Percentiles rank a stretch among this genome's conserved stretches.
These are phyloP conservation scores for Aegilops bicornis DNA, from an alignment of 176 grass and related monocot species.

Conservation along the genomic window DNA sequence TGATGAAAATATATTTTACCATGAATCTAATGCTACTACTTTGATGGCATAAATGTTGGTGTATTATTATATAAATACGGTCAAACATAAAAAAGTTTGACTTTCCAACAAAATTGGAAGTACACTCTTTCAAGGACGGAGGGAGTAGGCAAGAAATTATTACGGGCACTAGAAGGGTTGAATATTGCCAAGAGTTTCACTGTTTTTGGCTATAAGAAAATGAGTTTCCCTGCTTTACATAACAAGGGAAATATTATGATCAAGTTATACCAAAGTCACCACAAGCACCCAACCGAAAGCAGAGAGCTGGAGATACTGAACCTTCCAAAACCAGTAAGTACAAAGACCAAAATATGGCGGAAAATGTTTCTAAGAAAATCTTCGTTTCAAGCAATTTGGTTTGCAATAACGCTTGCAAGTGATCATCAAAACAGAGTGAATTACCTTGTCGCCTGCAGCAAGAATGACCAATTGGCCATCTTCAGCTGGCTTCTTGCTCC, in stretches of 20 bases:
- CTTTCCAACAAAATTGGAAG: no score
- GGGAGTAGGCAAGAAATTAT: not conserved
- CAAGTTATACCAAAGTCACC: not conserved
- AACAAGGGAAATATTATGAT: not conserved
- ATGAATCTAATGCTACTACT: no score
- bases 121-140: no score
- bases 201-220: not conserved
- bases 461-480: conserved; percentile 98
- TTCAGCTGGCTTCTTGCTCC: conserved; percentile 99
- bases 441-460: conserved; percentile 96
- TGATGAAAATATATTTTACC: no score
- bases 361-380: not conserved
- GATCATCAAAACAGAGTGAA: not conserved
- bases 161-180: conserved; percentile 1
- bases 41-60: no score
- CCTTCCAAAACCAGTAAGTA: not conserved
- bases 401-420: not conserved
- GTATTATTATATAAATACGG: no score
- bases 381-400: not conserved
- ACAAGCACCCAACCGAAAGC: not conserved
- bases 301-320: not conserved
- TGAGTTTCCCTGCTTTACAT: not conserved
- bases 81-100: no score
- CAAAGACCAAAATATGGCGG: not conserved
- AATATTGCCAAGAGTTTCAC: not conserved